A percentile compares a stretch with the other conserved stretches of the same genome.
Conservation (phyloP, 2,329 filamentous ascomycete species). For the Aspergillus awamori region DNA sequence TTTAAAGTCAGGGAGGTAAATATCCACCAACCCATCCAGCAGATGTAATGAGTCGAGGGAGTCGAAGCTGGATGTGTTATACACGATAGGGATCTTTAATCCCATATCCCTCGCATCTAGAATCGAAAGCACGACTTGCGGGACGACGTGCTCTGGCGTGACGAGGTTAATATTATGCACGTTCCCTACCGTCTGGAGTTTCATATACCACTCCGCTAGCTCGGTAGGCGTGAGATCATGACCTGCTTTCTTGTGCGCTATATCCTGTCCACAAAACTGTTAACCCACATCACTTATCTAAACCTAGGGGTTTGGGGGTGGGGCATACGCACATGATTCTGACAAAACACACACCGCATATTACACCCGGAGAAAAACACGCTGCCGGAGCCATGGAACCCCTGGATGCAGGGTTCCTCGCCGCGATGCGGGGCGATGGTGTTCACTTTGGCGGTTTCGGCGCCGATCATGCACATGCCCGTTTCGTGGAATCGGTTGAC, state of each 20-base stretch:
- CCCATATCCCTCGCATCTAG: conserved; percentile 72
- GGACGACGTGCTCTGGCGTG: conserved; percentile 84
- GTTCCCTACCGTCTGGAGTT: conserved; percentile 74
- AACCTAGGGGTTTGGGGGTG: too few relatives aligned
- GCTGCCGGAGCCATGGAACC: conserved; percentile 75
- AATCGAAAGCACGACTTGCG: conserved; percentile 77
- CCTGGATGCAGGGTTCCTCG: conserved; percentile 81
- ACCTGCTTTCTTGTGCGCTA: conserved; percentile 78
- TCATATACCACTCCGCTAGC: conserved; percentile 79
- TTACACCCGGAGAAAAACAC: conserved; percentile 83
- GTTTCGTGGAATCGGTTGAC: conserved; percentile 81
- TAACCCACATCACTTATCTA: too few relatives aligned
- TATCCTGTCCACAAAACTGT: conserved; percentile 53
- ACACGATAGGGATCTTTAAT: conserved; percentile 72
- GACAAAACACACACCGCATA: conserved; percentile 72
- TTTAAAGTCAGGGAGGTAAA: conserved; percentile 89
- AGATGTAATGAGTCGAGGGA: conserved; percentile 70
- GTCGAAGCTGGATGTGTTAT: conserved; percentile 84
- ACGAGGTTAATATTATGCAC: conserved; percentile 92
- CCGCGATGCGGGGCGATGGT: conserved; percentile 85
- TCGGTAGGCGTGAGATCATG: conserved; percentile 78
- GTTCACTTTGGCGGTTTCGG: conserved; percentile 74
- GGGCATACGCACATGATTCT: conserved; percentile 61
- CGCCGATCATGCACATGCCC: conserved; percentile 76
- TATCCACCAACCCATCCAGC: conserved; percentile 78